Evolutionary conservation across 768 basidiomycete species (phyloP), one percentile per base, ranked within the genome.

Genomic region (Leccinum boreale): DNA sequence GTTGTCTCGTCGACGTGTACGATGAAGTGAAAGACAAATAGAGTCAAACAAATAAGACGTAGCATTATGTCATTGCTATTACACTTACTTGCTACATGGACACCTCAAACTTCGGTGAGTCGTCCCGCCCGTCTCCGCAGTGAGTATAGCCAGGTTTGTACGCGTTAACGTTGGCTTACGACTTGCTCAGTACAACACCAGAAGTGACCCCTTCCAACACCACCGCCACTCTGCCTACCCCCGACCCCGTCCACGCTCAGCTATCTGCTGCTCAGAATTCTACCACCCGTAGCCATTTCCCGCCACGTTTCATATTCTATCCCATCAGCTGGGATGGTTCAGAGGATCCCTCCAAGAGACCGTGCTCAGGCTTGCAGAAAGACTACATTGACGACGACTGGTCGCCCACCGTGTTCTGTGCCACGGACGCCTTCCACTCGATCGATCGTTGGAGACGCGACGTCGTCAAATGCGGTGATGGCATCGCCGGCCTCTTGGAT

Each of bases 381-480:
- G 46, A 60, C 11, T 45, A 33, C n/a, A 17, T 26, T 1, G 53
- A 60, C n/a, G 80, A 81, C 60, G 79, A 76, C 54, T 62, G 58
- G 33, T 60, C 62, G 44, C 62, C 61, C 5, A 60, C 64, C 24
- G 62, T 67, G 9, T 64, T 61, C 29, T 65, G 39, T 26, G 59
- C 59, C 6, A 54, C 61, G 21, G 65, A 73, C 49, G 62, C 65
- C 21, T 67, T 61, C 29, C 54, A 35, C 46, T 66, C 60, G 5
- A 68, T 67, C 33, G 64, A 67, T 50, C 61, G 48, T 19, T 67
- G 66, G 66, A 67, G 66, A 55, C 63, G 46, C 36, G 52, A 60
- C 47, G 57, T 67, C 17, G 53, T 59, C 29, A 39, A 60, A 29
- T 53, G 54, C 26, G 49, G 24, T 19, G 51, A 49, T n/a, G 49